phyloP scores from a whole-genome alignment of 2,329 filamentous ascomycete genomes.

The Fusarium udum region DNA sequence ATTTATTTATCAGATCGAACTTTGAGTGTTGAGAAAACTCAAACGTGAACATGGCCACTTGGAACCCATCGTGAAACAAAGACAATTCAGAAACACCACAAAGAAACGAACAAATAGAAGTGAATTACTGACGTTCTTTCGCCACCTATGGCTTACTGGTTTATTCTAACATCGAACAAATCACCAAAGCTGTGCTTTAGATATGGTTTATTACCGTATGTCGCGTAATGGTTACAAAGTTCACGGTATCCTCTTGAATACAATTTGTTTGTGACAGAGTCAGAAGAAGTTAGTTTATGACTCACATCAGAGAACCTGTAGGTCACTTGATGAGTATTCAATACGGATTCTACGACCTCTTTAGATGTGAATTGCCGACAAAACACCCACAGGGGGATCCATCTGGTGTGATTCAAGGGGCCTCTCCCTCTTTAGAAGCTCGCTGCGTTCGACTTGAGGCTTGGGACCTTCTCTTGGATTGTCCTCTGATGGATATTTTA shows the following conservation, averaged over 20 bases:
- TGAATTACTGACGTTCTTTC: background rate
- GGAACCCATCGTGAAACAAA: background rate
- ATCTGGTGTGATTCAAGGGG: background rate
- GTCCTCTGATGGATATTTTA: background rate
- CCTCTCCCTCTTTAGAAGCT: background rate
- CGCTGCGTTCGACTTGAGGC: background rate
- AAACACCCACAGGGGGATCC: background rate
- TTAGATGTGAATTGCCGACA: background rate
- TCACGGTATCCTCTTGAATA: background rate
- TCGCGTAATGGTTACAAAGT: background rate
- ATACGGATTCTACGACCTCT: background rate
- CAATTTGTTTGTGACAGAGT: background rate
- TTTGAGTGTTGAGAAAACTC: background rate
- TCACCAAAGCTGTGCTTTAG: background rate
- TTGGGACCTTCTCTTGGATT: background rate
- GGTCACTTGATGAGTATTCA: background rate
- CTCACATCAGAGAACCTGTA: background rate
- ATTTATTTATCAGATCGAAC: background rate
- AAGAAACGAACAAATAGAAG: background rate
- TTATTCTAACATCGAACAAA: too few species aligned
- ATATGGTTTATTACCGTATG: background rate
- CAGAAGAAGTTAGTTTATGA: background rate
- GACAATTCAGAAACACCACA: background rate
- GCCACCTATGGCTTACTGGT: too few species aligned
- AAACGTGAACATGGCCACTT: background rate